Evolutionary conservation across 78 protist genomes (phyloP).

Genomic region (Emiliania huxleyi): DNA sequence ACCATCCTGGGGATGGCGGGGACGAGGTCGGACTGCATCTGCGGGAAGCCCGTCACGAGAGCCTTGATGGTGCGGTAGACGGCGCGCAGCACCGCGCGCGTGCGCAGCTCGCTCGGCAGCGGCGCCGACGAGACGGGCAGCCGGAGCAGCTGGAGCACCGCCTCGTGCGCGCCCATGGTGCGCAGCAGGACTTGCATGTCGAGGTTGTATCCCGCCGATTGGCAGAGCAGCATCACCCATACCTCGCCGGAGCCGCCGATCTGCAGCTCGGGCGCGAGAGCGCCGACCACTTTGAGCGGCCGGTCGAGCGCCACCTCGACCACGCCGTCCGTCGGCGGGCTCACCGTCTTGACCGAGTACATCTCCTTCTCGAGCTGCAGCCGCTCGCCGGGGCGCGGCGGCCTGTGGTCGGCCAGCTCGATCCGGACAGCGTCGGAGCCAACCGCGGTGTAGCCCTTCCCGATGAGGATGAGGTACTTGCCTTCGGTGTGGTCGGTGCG

Average conservation of each 20-base stretch:
- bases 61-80: neutral
- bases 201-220: neutral
- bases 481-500: neutral
- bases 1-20: neutral
- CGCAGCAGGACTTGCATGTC: neutral
- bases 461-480: neutral
- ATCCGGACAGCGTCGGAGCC: neutral
- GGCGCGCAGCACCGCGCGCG: neutral
- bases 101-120: neutral
- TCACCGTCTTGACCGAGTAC: neutral
- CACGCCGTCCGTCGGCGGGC: neutral
- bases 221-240: neutral
- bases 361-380: neutral
- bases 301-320: neutral
- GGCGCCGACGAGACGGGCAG: neutral
- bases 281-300: too few relatives aligned
- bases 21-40: neutral
- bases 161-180: neutral
- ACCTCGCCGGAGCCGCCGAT: neutral
- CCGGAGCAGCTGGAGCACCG: neutral
- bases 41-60: neutral
- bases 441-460: neutral
- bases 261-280: neutral
- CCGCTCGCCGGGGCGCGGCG: neutral
- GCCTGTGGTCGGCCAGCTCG: neutral